Conservation (phyloP, 139 green algal genomes). For the Nannochloris sp. region DNA sequence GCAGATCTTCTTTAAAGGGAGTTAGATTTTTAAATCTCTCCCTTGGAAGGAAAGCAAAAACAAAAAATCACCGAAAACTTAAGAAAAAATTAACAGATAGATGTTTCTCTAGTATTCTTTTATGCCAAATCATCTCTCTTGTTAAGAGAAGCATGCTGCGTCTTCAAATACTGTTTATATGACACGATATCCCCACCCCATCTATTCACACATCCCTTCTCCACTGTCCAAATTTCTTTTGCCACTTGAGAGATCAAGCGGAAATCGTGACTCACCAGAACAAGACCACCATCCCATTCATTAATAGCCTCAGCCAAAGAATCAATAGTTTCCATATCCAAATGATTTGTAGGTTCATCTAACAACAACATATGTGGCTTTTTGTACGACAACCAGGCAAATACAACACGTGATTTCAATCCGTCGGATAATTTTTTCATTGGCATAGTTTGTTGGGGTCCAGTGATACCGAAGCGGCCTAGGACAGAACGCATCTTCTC, state of each 20-base stretch:
- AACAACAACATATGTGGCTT: conserved; percentile 91
- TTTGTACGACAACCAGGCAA: conserved; percentile 77
- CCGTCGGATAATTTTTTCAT: conserved; percentile 86
- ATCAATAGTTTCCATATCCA: conserved; percentile 97
- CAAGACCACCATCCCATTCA: conserved; percentile 82
- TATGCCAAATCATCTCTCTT: not conserved
- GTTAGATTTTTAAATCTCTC: no score
- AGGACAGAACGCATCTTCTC: conserved; percentile 67
- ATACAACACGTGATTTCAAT: conserved; percentile 84
- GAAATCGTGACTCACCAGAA: conserved; percentile 89
- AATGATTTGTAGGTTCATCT: conserved; percentile 83
- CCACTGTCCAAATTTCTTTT: conserved; percentile 92
- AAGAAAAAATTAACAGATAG: not conserved
- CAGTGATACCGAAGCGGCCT: conserved; percentile 71
- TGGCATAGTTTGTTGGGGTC: conserved; percentile 54
- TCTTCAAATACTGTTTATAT: conserved; percentile 83
- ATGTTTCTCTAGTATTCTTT: no score
- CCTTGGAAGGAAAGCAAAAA: not conserved
- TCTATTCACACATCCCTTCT: conserved; percentile 50
- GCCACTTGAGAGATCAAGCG: conserved; percentile 78
- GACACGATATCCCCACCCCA: conserved; percentile 79
- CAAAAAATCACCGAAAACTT: not conserved
- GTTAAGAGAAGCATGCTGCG: conserved; percentile 34
- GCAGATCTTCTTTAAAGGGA: no score
- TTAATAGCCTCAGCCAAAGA: conserved; percentile 88